phyloP scores from a whole-genome alignment of 352 stramenopile species.

The Phytophthora fragariaefolia region DNA sequence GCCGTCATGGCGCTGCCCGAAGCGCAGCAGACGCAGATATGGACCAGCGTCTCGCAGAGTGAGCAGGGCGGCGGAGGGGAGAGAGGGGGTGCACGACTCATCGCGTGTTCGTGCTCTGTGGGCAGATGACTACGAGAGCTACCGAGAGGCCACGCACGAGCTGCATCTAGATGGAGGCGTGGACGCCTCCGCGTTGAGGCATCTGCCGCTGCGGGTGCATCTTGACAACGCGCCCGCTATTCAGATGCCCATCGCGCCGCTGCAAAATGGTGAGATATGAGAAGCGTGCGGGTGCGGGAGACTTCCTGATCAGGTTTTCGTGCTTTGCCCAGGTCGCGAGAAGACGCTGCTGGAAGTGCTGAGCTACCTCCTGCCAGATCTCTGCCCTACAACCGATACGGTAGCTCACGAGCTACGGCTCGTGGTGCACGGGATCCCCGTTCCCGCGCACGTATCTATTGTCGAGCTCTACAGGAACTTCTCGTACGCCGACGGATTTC shows the following conservation, averaged over 20 bases:
- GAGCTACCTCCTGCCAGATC: slow-evolving; percentile 61
- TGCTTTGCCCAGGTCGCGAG: slow-evolving; percentile 39
- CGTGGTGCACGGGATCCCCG: slow-evolving; percentile 64
- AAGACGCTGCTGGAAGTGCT: slow-evolving; percentile 61
- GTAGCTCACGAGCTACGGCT: slow-evolving; percentile 31
- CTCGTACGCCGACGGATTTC: slow-evolving; percentile 78
- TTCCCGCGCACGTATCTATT: slow-evolving; percentile 60
- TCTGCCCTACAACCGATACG: slow-evolving; percentile 43
- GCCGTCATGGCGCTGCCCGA: slow-evolving; percentile 82
- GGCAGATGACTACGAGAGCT: slow-evolving; percentile 61
- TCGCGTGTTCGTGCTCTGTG: too few species aligned
- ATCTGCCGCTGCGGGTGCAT: slow-evolving; percentile 73
- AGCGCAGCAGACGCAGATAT: slow-evolving; percentile 84
- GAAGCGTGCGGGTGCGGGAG: too few species aligned
- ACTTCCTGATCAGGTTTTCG: not conserved
- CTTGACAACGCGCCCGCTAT: slow-evolving; percentile 60
- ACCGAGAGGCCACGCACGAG: slow-evolving; percentile 56
- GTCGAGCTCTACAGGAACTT: slow-evolving; percentile 70
- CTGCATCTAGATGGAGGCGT: slow-evolving; percentile 50
- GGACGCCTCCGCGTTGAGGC: slow-evolving; percentile 42
- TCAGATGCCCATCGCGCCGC: slow-evolving; percentile 74
- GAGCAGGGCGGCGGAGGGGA: slow-evolving; percentile 1
- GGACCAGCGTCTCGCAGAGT: slow-evolving; percentile 80
- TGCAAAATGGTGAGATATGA: slow-evolving; percentile 43
- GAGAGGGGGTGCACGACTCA: not conserved